Conservation (phyloP, 352 stramenopile genomes). For the Globisporangium mamillatum region DNA sequence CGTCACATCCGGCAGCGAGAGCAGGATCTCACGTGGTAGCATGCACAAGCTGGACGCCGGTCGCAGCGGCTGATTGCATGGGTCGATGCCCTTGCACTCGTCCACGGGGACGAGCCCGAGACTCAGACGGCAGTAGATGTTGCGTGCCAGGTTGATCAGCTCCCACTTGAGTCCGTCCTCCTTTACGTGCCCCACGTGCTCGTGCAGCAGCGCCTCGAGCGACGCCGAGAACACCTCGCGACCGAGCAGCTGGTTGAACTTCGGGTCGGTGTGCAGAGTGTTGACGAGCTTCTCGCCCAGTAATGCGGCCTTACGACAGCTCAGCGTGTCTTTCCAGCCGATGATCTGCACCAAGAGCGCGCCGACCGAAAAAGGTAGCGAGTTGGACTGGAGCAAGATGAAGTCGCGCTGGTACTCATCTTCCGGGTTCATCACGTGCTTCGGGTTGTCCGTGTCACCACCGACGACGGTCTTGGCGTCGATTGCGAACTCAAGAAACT, state of each 20-base stretch:
- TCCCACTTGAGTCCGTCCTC: slow-evolving; percentile 83
- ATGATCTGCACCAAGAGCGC: slow-evolving; percentile 57
- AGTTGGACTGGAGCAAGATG: slow-evolving; percentile 42
- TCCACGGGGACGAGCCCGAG: slow-evolving; percentile 66
- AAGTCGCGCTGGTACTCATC: slow-evolving; percentile 63
- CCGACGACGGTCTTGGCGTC: slow-evolving; percentile 76
- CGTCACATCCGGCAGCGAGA: slow-evolving; percentile 55
- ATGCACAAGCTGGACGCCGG: slow-evolving; percentile 40
- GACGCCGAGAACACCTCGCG: slow-evolving; percentile 61
- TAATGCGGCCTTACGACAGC: slow-evolving; percentile 53
- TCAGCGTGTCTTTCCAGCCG: slow-evolving; percentile 72
- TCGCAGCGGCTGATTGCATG: slow-evolving; percentile 65
- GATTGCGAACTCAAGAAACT: slow-evolving; percentile 70
- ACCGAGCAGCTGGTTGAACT: slow-evolving; percentile 46
- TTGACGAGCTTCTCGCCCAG: slow-evolving; percentile 71
- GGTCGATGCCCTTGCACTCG: slow-evolving; percentile 80
- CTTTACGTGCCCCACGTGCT: slow-evolving; percentile 65
- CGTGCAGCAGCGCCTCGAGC: slow-evolving; percentile 50
- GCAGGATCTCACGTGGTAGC: slow-evolving; percentile 49
- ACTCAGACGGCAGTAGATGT: slow-evolving; percentile 75
- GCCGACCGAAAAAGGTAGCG: slow-evolving; percentile 49
- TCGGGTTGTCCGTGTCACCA: slow-evolving; percentile 65
- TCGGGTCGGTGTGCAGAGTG: slow-evolving; percentile 33
- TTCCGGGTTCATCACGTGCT: slow-evolving; percentile 64
- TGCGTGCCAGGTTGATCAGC: slow-evolving; percentile 79